Base-by-base conservation (phyloP, 2,329 filamentous ascomycete species). In the Fusarium haematococcum region DNA sequence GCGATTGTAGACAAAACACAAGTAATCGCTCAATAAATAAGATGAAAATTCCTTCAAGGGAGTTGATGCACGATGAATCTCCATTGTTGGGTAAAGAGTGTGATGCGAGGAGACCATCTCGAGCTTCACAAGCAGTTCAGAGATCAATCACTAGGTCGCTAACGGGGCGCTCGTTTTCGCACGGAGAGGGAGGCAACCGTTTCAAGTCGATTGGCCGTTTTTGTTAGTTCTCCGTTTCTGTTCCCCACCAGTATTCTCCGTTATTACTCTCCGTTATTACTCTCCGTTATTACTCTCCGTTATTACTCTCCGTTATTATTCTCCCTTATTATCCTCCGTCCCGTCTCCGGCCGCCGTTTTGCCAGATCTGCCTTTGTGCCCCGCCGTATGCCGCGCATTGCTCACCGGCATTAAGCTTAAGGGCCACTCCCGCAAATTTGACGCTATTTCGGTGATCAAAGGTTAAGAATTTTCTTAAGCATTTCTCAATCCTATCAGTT, bases 1-100 rank as follows among this genome's bases (percentile, higher is more conserved):
- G 18, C 69, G 73, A 6, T 27, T 78, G 3, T 78, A 65, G 16
- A 20, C 1, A 13, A 32, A 27, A n/a, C 23, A 23, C n/a, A 23
- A 25, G 3, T 2, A 23, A 18, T 25, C 16, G 16, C 25, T n/a
- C 27, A 5, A 52, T 8, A 2, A 32, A 32, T 20, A 27, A 52
- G 10, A 32, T 14, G 4, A 14, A 2, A 8, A 3, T 9, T 13
- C 11, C 10, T 52, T 18, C 2, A 10, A 37, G 52, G 2, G 54
- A 57, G 32, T 20, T 56, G n/a, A 6, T 14, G 18, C 6, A 20
- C 18, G 4, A 32, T 5, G 4, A 32, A 32, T 14, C 18, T 32
- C 27, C 27, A 32, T 30, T 8, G 2, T 32, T 32, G 27, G 27
- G 48, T 32, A 18, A 52, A 32, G 25, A 50, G 4, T 30, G 25